A percentile compares a stretch with the other conserved stretches of the same genome.
Conservation (phyloP, 768 basidiomycete genomes). For the Naematelia aurantialba region DNA sequence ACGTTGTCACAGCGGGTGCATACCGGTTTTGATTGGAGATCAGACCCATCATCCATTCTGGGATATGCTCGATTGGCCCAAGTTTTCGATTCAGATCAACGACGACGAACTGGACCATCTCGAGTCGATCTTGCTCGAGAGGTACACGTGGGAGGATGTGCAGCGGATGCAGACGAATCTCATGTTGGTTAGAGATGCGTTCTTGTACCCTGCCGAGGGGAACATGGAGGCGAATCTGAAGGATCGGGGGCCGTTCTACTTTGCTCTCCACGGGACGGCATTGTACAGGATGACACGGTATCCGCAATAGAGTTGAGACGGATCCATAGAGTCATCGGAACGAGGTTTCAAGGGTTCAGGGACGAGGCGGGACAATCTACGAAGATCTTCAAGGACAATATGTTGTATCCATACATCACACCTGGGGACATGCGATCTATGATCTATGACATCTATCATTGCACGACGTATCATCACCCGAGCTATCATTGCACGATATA, state of each 20-base stretch:
- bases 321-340: no score
- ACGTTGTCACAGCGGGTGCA: conserved; percentile 41
- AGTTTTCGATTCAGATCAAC: conserved; percentile 46
- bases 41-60: conserved; percentile 48
- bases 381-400: neutral
- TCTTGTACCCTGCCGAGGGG: conserved; percentile 46
- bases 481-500: no score
- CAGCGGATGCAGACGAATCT: conserved; percentile 48
- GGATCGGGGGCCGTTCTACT: conserved; percentile 47
- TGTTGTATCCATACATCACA: no score
- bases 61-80: conserved; percentile 49
- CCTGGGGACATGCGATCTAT: no score
- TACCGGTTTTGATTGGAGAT: conserved; percentile 50
- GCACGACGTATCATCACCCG: no score
- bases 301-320: no score
- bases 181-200: conserved; percentile 49
- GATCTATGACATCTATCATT: no score
- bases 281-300: conserved; percentile 13
- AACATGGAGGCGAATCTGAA: conserved; percentile 34
- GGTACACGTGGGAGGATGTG: conserved; percentile 33
- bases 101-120: conserved; percentile 45
- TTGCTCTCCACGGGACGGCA: conserved; percentile 44
- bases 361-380: neutral
- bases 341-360: no score
- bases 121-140: conserved; percentile 42